phyloP scores from a whole-genome alignment of 2,329 filamentous ascomycete species.

The Penicillium hesseltinei region DNA sequence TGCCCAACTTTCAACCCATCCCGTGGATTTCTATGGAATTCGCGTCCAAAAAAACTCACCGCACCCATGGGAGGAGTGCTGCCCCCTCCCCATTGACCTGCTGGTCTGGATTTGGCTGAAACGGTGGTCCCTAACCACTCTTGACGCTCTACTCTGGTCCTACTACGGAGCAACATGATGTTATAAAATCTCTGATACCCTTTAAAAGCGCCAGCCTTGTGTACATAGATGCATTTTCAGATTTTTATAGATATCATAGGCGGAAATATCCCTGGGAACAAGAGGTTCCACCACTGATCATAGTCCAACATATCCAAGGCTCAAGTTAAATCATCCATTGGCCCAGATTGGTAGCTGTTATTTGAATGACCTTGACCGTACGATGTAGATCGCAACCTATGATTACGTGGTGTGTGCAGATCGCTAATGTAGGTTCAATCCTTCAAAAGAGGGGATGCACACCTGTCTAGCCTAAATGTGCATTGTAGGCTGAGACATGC shows the following conservation, averaged over 20 bases:
- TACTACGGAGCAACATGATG: background rate
- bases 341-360: background rate
- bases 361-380: too few relatives aligned
- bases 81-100: background rate
- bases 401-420: background rate
- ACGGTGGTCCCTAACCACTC: background rate
- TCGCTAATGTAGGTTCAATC: background rate
- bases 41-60: background rate
- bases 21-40: background rate
- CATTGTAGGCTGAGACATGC: too few relatives aligned
- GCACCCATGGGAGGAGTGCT: background rate
- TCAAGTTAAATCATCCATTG: background rate
- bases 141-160: background rate
- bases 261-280: background rate
- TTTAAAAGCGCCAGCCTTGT: background rate
- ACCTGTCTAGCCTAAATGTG: conserved; percentile 1
- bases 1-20: background rate
- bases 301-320: background rate
- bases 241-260: conserved; percentile 2
- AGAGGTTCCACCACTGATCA: background rate
- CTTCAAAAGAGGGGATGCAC: background rate
- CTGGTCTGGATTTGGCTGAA: background rate
- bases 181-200: conserved; percentile 5
- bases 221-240: conserved; percentile 6
- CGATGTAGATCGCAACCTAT: background rate